Percentiles rank a stretch among this genome's conserved stretches.
These are phyloP conservation scores for Arabidopsis suecica DNA, from an alignment of 345 rosid species.

Conservation along the genomic window DNA sequence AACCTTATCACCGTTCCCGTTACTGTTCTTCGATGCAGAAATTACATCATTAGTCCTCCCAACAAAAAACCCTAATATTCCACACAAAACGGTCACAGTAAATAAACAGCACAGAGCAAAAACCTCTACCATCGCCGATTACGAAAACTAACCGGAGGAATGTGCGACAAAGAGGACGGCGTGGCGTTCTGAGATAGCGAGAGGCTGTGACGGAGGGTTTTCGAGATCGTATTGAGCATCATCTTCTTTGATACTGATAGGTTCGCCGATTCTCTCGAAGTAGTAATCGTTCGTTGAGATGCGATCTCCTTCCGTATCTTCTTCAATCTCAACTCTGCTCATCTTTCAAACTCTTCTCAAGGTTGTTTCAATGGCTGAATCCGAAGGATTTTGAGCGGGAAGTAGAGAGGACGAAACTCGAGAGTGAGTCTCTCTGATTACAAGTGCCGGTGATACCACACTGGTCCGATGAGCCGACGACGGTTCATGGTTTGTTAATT, in stretches of 20 bases:
- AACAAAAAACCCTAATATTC: slow-evolving; percentile 73
- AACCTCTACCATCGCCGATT: slow-evolving; percentile 16
- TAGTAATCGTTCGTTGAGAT: slow-evolving; percentile 59
- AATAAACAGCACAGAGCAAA: background rate
- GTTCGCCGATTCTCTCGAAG: slow-evolving; percentile 75
- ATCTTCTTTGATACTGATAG: slow-evolving; percentile 52
- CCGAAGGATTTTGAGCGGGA: slow-evolving; percentile 34
- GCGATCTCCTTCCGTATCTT: slow-evolving; percentile 70
- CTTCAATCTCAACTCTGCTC: slow-evolving; percentile 49
- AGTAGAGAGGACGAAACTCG: slow-evolving; percentile 7
- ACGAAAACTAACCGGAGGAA: slow-evolving; percentile 58
- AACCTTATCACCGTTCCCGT: slow-evolving; percentile 47
- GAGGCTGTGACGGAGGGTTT: slow-evolving; percentile 73
- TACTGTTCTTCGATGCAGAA: slow-evolving; percentile 59
- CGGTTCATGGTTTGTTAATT: slow-evolving; percentile 18
- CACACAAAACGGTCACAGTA: slow-evolving; percentile 26
- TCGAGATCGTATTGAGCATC: slow-evolving; percentile 53
- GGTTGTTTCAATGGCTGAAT: slow-evolving; percentile 20
- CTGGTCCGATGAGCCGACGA: slow-evolving; percentile 18
- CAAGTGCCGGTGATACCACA: slow-evolving; percentile 12
- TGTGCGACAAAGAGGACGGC: slow-evolving; percentile 71
- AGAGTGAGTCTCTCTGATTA: slow-evolving; percentile 19
- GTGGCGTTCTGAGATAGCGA: slow-evolving; percentile 66
- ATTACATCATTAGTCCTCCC: slow-evolving; percentile 76
- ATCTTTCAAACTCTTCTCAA: slow-evolving; percentile 30